phyloP scores from a whole-genome alignment of 2,329 filamentous ascomycete species.

The Malbranchea zuffiana region DNA sequence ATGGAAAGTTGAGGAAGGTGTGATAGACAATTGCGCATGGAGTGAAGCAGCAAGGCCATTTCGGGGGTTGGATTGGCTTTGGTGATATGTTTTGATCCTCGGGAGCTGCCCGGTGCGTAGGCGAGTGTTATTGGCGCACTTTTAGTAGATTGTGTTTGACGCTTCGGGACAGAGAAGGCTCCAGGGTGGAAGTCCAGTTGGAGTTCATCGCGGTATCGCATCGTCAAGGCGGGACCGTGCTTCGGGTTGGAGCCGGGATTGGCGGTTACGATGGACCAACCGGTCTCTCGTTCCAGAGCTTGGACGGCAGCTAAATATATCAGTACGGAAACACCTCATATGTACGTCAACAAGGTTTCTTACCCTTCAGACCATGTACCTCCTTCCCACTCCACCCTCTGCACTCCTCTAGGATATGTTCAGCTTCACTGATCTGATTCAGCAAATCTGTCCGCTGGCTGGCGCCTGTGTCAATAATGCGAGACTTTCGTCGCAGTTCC shows the following conservation, averaged over 20 bases:
- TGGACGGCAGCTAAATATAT: conserved; percentile 27
- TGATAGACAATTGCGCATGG: conserved; percentile 29
- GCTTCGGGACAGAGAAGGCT: conserved; percentile 21
- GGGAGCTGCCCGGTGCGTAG: conserved; percentile 20
- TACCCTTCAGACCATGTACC: conserved; percentile 68
- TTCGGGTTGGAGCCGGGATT: conserved; percentile 19
- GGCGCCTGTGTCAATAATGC: conserved; percentile 50
- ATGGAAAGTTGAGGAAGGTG: conserved; percentile 27
- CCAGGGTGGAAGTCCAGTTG: conserved; percentile 34
- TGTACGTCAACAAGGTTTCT: conserved; percentile 15
- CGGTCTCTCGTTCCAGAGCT: conserved; percentile 31
- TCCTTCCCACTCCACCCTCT: conserved; percentile 80
- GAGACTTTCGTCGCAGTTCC: conserved; percentile 57
- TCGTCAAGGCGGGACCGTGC: conserved; percentile 28
- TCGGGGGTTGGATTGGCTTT: conserved; percentile 25
- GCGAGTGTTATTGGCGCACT: conserved; percentile 25
- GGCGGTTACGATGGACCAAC: conserved; percentile 36
- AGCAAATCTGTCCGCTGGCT: conserved; percentile 59
- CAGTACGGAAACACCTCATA: conserved; percentile 1
- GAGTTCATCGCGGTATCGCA: conserved; percentile 35
- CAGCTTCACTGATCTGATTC: conserved; percentile 68
- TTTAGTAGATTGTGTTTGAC: conserved; percentile 18
- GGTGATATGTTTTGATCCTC: neutral
- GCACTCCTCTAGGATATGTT: conserved; percentile 75
- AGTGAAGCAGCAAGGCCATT: conserved; percentile 32